Base-by-base conservation (phyloP, 192 early-diverging fungal genomes). In the Helicostylum pulchrum region DNA sequence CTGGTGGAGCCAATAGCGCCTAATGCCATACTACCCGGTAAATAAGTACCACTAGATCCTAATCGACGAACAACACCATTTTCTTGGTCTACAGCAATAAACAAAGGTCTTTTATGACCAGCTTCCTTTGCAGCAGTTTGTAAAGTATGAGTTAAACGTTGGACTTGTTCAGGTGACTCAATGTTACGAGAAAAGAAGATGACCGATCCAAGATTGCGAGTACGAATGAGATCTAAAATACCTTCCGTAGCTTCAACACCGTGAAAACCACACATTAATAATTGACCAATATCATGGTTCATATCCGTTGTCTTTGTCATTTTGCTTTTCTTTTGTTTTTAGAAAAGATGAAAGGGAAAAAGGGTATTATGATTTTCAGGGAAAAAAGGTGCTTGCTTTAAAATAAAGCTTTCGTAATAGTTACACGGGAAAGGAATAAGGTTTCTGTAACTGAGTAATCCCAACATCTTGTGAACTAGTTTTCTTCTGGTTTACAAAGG, bases 171-270 rank as follows among this genome's bases (percentile, higher is more conserved):
- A 1, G 65, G 51, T 4, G 57, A 60, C 12, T 59, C 70, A 31
- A 76, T 76, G 52, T 76, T 76, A 12, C 74, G 64, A 7, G 70
- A 71, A 50, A 76, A 76, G 21, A 72, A 65, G 43, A 76, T 76
- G 52, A 76, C 43, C 12, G 65, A 67, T 12, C 74, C 74, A 14
- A 76, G 52, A 23, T 71, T 67, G 57, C 71, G 69, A 46, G 66
- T 45, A 11, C 31, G 55, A 45, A 76, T 76, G n/a, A 76, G 61
- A 23, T 76, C 65, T 10, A 71, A 21, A 17, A 76, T 76, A 14
- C 57, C 74, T 59, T 70, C 34, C 8, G 69, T 68, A 12, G 74
- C 66, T 43, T 45, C 56, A 0, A 61, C 15, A 42, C 74, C 65
- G 54, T 76, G 14, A 46, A 76, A 76, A 15, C 74, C 74, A 44